phyloP scores from a whole-genome alignment of 1,284 basidiomycete species.

The Sutorius eximius region DNA sequence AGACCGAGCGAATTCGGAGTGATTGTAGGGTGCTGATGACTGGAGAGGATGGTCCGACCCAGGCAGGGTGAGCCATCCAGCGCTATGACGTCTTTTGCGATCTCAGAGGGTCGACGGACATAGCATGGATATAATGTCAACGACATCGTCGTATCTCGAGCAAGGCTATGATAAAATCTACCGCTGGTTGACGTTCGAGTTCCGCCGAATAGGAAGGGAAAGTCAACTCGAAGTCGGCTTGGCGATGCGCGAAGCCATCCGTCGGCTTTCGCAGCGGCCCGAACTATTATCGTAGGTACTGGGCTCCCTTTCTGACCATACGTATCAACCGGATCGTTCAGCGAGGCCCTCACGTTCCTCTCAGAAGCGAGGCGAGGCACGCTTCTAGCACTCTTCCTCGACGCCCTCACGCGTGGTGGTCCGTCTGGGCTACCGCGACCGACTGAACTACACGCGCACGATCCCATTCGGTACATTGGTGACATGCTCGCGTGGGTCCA shows the following conservation, averaged over 20 bases:
- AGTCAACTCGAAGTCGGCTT: slow-evolving; percentile 76
- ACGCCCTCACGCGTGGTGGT: slow-evolving; percentile 87
- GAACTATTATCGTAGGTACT: slow-evolving; percentile 73
- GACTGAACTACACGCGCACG: slow-evolving; percentile 96
- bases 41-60: slow-evolving; percentile 80
- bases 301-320: neutral
- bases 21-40: slow-evolving; percentile 87
- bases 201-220: slow-evolving; percentile 79
- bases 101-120: neutral
- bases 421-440: slow-evolving; percentile 87
- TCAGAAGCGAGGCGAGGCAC: slow-evolving; percentile 82
- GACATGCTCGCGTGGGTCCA: slow-evolving; percentile 99
- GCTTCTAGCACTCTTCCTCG: slow-evolving; percentile 78
- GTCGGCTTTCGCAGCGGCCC: slow-evolving; percentile 70
- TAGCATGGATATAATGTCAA: slow-evolving; percentile 86
- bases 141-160: slow-evolving; percentile 81
- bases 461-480: slow-evolving; percentile 93
- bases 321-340: slow-evolving; percentile 31
- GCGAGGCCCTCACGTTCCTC: slow-evolving; percentile 77
- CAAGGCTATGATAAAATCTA: slow-evolving; percentile 88
- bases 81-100: neutral
- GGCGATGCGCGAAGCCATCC: slow-evolving; percentile 73
- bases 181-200: slow-evolving; percentile 85
- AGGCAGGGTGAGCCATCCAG: slow-evolving; percentile 66
- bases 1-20: slow-evolving; percentile 76